Percentiles rank a stretch among this genome's conserved stretches.
phyloP scores from a whole-genome alignment of 106 monocot species.

The Dactylorhiza incarnata region DNA sequence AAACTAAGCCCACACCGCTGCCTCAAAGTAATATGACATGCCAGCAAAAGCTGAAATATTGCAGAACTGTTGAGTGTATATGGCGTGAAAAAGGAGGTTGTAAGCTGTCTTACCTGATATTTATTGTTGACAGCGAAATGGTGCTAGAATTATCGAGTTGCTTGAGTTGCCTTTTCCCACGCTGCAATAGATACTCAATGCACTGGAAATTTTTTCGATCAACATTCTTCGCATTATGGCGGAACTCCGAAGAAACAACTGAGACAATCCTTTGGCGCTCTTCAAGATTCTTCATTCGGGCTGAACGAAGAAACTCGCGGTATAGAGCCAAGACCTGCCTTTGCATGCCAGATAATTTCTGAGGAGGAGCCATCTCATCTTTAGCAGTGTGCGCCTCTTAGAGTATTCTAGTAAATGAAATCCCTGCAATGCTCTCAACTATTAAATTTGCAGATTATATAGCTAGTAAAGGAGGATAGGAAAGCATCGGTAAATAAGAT shows the following conservation, averaged over 20 bases:
- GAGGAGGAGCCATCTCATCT: conserved; percentile 36
- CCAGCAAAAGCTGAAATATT: too few species aligned
- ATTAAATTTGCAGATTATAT: background rate
- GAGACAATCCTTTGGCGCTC: conserved; percentile 58
- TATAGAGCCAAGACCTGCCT: conserved; percentile 75
- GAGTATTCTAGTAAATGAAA: background rate
- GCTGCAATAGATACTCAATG: conserved; percentile 74
- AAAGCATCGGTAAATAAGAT: background rate
- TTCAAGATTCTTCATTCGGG: conserved; percentile 52
- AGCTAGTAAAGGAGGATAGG: background rate
- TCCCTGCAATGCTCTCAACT: background rate
- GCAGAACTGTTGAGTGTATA: too few species aligned
- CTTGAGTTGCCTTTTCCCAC: conserved; percentile 82
- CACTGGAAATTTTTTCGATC: conserved; percentile 77
- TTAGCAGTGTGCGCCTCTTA: background rate
- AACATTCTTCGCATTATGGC: conserved; percentile 44
- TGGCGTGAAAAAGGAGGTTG: background rate
- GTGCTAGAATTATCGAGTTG: conserved; percentile 64
- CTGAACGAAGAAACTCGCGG: conserved; percentile 72
- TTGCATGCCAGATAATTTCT: conserved; percentile 73
- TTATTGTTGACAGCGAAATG: conserved; percentile 46
- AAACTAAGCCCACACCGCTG: too few species aligned
- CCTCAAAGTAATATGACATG: too few species aligned
- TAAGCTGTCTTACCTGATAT: conserved; percentile 4
- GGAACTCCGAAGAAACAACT: conserved; percentile 73